phyloP scores from a whole-genome alignment of 441 rosid species.

The Adansonia rubrostipa region DNA sequence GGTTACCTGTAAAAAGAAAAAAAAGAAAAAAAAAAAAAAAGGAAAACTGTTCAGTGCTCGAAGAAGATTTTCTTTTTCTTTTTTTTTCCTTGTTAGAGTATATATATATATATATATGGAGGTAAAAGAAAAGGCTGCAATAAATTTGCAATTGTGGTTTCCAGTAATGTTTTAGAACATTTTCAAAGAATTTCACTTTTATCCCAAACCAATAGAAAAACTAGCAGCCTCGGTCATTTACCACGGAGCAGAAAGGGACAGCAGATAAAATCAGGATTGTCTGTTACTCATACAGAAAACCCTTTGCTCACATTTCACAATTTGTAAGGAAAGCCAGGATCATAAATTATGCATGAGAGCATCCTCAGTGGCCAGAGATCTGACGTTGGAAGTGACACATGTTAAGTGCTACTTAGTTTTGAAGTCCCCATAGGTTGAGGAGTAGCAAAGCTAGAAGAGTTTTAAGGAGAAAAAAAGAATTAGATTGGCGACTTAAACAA shows the following conservation, averaged over 20 bases:
- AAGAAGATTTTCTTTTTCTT: too few species aligned
- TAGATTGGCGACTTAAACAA: background rate
- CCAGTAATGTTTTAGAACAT: conserved; percentile 14
- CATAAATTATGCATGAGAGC: background rate
- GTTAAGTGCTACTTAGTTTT: too few species aligned
- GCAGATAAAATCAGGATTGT: conserved; percentile 2
- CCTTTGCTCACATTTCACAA: conserved; percentile 14
- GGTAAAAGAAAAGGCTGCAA: conserved; percentile 2
- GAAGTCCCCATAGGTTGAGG: background rate
- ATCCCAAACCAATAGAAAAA: conserved; percentile 23
- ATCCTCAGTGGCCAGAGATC: conserved; percentile 7
- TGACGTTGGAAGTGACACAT: conserved; percentile 8
- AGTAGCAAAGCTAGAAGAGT: conserved; percentile 18
- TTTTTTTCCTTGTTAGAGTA: too few species aligned
- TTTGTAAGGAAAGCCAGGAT: conserved; percentile 20
- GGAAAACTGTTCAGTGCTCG: too few species aligned
- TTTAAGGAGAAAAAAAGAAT: background rate
- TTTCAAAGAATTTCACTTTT: background rate
- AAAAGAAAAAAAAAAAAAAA: background rate
- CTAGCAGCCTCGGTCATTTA: conserved; percentile 14
- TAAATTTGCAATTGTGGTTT: conserved; percentile 1
- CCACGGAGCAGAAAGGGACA: conserved; percentile 14
- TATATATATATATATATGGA: too few species aligned
- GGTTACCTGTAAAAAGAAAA: conserved; percentile 64
- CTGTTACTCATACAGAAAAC: conserved; percentile 14